Conservation (phyloP, 768 basidiomycete species). For the Agaricus subrufescens region DNA sequence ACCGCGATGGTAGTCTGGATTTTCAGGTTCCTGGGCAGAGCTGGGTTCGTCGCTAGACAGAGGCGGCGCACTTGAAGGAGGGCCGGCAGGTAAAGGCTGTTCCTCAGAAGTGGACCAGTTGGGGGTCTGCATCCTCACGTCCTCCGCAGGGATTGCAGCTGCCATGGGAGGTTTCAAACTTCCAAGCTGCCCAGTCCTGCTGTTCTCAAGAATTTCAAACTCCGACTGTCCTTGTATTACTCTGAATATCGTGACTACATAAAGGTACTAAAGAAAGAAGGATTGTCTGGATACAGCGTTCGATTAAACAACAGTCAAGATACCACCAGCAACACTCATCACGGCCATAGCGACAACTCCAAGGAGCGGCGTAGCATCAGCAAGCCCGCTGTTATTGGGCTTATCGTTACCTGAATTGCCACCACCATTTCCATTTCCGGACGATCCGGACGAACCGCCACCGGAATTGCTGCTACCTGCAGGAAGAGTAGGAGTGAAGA, state of each 20-base stretch:
- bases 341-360: conserved; percentile 31
- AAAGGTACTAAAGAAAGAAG: too few relatives aligned
- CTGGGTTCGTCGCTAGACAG: conserved; percentile 44
- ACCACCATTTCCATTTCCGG: conserved; percentile 8
- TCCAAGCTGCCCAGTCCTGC: not conserved
- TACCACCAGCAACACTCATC: conserved; percentile 34
- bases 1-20: conserved; percentile 47
- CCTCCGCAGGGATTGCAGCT: conserved; percentile 25
- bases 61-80: conserved; percentile 34
- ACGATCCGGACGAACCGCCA: conserved; percentile 13
- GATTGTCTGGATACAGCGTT: not conserved
- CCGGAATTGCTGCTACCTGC: conserved; percentile 21
- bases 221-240: conserved; percentile 15
- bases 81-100: conserved; percentile 36
- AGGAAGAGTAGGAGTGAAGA: conserved; percentile 55
- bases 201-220: conserved; percentile 8
- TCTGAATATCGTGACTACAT: not conserved
- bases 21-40: conserved; percentile 42
- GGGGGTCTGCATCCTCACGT: conserved; percentile 30
- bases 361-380: conserved; percentile 27
- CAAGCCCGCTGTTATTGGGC: conserved; percentile 16
- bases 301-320: conserved; percentile 35
- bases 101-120: conserved; percentile 52
- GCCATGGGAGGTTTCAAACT: conserved; percentile 22
- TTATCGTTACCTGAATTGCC: conserved; percentile 14